A percentile compares a stretch with the other conserved stretches of the same genome.
These are phyloP conservation scores for Kodamaea sp. DNA, from an alignment of 1,139 yeast species.

Conservation along the genomic window DNA sequence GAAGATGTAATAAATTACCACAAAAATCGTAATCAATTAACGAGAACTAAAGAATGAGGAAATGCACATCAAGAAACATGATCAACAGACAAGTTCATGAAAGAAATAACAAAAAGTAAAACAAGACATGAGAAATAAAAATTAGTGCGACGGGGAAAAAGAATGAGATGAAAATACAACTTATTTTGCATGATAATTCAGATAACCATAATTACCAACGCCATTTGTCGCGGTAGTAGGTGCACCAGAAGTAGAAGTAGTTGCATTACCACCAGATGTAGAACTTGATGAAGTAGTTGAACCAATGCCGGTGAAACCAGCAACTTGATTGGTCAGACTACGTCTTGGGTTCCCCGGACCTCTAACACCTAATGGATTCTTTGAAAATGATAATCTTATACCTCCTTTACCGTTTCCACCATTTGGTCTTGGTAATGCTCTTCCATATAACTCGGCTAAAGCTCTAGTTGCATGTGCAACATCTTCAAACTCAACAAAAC, in stretches of 20 bases:
- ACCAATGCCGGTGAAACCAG: conserved; percentile 10
- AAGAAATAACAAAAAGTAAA: no score
- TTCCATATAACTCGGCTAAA: conserved; percentile 86
- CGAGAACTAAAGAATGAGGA: no score
- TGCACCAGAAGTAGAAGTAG: conserved; percentile 7
- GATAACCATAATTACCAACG: conserved; percentile 38
- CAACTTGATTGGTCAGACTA: conserved; percentile 34
- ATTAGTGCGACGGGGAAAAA: no score
- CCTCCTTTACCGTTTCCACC: conserved; percentile 86
- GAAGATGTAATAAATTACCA: no score
- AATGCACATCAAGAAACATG: no score
- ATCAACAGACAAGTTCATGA: no score
- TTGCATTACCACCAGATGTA: conserved; percentile 4
- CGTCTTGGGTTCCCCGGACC: conserved; percentile 57
- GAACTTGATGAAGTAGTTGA: conserved; percentile 10
- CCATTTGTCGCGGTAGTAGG: conserved; percentile 14
- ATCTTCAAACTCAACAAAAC: conserved; percentile 97
- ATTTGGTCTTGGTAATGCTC: conserved; percentile 66
- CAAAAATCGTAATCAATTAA: no score
- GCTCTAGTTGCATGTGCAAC: conserved; percentile 92
- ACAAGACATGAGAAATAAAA: no score
- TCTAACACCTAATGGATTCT: conserved; percentile 94
- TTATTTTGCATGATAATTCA: conserved; percentile 28
- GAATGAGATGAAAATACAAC: no score
- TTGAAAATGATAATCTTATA: conserved; percentile 85